Evolutionary conservation across 2,329 filamentous ascomycete species (phyloP).

Genomic region (Botrytis deweyae): DNA sequence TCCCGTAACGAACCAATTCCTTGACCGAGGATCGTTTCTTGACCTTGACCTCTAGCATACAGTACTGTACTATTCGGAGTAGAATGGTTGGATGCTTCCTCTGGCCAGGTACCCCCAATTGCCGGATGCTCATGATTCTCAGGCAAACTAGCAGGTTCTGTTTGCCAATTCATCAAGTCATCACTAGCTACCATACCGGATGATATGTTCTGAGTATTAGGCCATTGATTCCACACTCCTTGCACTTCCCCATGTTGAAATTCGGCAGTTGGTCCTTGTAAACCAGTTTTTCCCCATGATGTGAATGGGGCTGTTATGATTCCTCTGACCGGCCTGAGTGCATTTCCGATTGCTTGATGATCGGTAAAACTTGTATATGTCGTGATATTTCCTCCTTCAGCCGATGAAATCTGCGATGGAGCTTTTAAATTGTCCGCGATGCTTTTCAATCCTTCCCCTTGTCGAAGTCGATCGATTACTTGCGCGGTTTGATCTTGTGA

Average conservation of each 20-base stretch:
- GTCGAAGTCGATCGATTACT: constrained; percentile 52
- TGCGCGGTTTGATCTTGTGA: constrained; percentile 43
- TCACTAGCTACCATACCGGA: neutral
- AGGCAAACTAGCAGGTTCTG: constrained; percentile 25
- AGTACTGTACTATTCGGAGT: constrained; percentile 23
- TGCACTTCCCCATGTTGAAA: constrained; percentile 26
- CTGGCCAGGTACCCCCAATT: constrained; percentile 44
- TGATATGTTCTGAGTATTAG: neutral
- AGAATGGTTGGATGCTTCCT: constrained; percentile 19
- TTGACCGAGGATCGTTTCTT: constrained; percentile 56
- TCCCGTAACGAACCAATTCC: constrained; percentile 59
- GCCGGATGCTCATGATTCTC: constrained; percentile 48
- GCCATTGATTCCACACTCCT: constrained; percentile 11
- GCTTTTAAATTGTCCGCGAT: constrained; percentile 56
- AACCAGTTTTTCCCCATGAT: constrained; percentile 49
- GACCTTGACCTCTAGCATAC: constrained; percentile 45
- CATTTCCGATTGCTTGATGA: constrained; percentile 30
- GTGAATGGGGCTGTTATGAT: constrained; percentile 49
- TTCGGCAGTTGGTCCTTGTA: constrained; percentile 22
- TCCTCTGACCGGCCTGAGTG: constrained; percentile 41
- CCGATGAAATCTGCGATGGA: constrained; percentile 36
- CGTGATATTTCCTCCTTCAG: constrained; percentile 32
- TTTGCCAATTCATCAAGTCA: constrained; percentile 38
- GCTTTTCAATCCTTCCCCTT: constrained; percentile 53
- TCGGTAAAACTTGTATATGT: constrained; percentile 42